Evolutionary conservation across 768 basidiomycete genomes (phyloP), one percentile per base, ranked within the genome.

Genomic region (Trametes punicea): DNA sequence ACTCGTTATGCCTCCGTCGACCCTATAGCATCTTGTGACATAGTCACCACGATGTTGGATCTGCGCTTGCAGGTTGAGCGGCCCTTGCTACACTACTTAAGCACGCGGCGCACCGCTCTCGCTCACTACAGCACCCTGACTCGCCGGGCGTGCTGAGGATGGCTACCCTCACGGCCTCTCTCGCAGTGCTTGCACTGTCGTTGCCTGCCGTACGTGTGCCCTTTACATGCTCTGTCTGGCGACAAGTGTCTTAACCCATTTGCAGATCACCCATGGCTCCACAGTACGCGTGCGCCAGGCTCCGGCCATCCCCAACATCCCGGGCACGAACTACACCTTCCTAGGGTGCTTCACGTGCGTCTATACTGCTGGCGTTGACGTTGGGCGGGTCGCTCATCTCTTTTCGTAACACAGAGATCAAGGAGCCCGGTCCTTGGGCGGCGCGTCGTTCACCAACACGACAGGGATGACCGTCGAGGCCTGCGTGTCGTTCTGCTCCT

Each of bases 391-490:
- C 21, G 46, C 53, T 55, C 27, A 54, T 15, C 9, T n/a, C n/a
- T n/a, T n/a, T n/a, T 21, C n/a, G 11, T 10, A 18, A 18, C 27
- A 23, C 64, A 85, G 84, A 44, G 87, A 88, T 65, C 78, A 78
- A 40, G 77, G 67, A n/a, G 69, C 74, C 7, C 84, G 90, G 25
- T 81, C 88, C 0, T 77, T 91, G 39, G 69, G 72, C 6, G 80
- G 75, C 13, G 71, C 78, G 1, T 68, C 73, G 3, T 81, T 72
- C 57, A 69, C 75, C 13, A 75, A 76, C 62, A 68, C 77, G 15
- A 73, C 69, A 5, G 71, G 70, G 21, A 89, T 90, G 84, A 90
- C 88, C 3, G 75, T 83, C 26, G 83, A 79, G 62, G 65, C 67
- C 15, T 81, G 80, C 62, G 68, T 80, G 58, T 65, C 29, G 50